Evolutionary conservation across 1,284 basidiomycete species (phyloP), one percentile per base, ranked within the genome.

Genomic region (Chondrostereum purpureum): DNA sequence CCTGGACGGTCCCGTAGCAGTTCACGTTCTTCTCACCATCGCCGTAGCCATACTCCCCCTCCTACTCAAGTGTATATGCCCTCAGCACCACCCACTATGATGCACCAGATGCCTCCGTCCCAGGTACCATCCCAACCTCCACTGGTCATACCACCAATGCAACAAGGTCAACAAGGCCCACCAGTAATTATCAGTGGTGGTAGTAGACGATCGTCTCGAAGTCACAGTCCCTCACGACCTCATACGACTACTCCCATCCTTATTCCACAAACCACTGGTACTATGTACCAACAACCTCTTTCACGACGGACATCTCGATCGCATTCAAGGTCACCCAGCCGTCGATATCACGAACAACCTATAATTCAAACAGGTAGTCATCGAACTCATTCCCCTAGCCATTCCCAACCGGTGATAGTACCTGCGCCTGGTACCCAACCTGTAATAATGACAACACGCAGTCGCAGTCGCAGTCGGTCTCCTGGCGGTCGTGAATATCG

Each of bases 401-500:
- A n/a, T n/a, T n/a, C n/a, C n/a, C n/a, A n/a, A n/a, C n/a, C n/a
- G n/a, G n/a, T n/a, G n/a, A n/a, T n/a, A n/a, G n/a, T n/a, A n/a
- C n/a, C n/a, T n/a, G n/a, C n/a, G n/a, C n/a, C n/a, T n/a, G n/a
- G n/a, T n/a, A n/a, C n/a, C n/a, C n/a, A n/a, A n/a, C n/a, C n/a
- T n/a, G n/a, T n/a, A n/a, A n/a, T n/a, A n/a, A n/a, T n/a, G n/a
- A n/a, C n/a, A n/a, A n/a, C n/a, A n/a, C n/a, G n/a, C n/a, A n/a
- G n/a, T n/a, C n/a, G n/a, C n/a, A n/a, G n/a, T n/a, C n/a, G n/a
- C n/a, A n/a, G n/a, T n/a, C n/a, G n/a, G n/a, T 10, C 11, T 33
- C 27, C 27, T 33, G 11, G 14, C 27, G 33, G 44, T n/a, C 11
- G 21, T 19, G 21, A 42, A 39, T 27, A 49, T 12, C 57, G 58